phyloP scores from a whole-genome alignment of 2,329 filamentous ascomycete species.

The Simplicillium aogashimaense region DNA sequence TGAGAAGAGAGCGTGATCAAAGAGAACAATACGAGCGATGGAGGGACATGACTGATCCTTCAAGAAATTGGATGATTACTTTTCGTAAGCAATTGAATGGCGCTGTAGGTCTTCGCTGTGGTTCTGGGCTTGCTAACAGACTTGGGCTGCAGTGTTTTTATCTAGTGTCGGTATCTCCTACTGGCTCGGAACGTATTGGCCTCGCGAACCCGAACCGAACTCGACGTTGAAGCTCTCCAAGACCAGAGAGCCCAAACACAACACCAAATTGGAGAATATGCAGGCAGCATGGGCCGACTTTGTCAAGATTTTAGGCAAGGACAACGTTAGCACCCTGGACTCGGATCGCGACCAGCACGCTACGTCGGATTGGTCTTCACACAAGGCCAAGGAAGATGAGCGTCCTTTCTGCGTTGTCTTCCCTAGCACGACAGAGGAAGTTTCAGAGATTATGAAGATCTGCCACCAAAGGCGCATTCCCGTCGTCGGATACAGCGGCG shows the following conservation, averaged over 20 bases:
- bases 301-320: constrained; percentile 50
- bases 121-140: neutral
- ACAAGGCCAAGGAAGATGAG: constrained; percentile 36
- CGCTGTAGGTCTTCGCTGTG: too few relatives aligned
- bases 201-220: constrained; percentile 35
- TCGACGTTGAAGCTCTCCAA: constrained; percentile 52
- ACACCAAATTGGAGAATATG: constrained; percentile 51
- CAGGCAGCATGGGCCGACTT: constrained; percentile 65
- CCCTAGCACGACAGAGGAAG: constrained; percentile 69
- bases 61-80: constrained; percentile 40
- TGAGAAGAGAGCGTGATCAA: constrained; percentile 44
- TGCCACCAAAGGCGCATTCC: constrained; percentile 75
- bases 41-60: constrained; percentile 27
- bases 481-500: constrained; percentile 78
- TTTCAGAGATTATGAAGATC: constrained; percentile 79
- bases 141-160: constrained; percentile 33
- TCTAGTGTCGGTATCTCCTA: constrained; percentile 43
- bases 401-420: constrained; percentile 64
- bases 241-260: constrained; percentile 41
- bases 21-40: constrained; percentile 37
- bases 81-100: constrained; percentile 32
- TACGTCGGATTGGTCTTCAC: constrained; percentile 53
- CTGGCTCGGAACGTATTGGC: constrained; percentile 47
- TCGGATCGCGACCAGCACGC: constrained; percentile 46
- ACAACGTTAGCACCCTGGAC: constrained; percentile 52